Evolutionary conservation across 2,329 filamentous ascomycete species (phyloP).

Genomic region (Paraphaeosphaeria sporulosa): DNA sequence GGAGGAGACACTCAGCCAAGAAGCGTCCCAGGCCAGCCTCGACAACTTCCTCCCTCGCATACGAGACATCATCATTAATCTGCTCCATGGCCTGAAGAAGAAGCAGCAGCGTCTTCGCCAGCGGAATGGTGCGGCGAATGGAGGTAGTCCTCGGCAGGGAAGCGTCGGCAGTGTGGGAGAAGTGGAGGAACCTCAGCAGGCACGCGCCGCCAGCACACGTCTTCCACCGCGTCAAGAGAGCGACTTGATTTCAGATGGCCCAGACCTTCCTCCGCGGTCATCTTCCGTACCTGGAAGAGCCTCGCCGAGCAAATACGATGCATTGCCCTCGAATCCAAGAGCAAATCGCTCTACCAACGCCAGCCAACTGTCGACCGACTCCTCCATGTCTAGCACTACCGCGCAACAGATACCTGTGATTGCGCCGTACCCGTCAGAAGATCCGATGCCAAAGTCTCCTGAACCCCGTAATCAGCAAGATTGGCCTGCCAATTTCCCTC

Average conservation of each 20-base stretch:
- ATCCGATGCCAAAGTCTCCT: constrained; percentile 54
- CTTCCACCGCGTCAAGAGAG: constrained; percentile 52
- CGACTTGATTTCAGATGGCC: constrained; percentile 46
- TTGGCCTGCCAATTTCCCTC: constrained; percentile 67
- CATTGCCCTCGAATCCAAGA: constrained; percentile 44
- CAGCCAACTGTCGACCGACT: constrained; percentile 52
- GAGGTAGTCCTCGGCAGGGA: constrained; percentile 49
- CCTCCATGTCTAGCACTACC: constrained; percentile 74
- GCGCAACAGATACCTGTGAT: constrained; percentile 80
- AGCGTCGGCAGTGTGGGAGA: constrained; percentile 44
- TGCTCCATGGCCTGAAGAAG: constrained; percentile 93
- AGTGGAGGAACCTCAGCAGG: constrained; percentile 49
- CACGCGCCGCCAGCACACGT: constrained; percentile 52
- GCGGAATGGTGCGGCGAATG: constrained; percentile 56
- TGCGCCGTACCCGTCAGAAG: constrained; percentile 73
- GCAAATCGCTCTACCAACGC: constrained; percentile 42
- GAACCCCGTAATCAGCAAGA: constrained; percentile 48
- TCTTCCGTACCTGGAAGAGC: constrained; percentile 55
- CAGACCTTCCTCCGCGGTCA: constrained; percentile 57
- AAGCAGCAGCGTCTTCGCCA: constrained; percentile 88
- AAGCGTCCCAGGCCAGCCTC: constrained; percentile 90
- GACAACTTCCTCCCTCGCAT: constrained; percentile 94
- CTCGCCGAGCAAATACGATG: constrained; percentile 54
- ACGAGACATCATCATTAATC: constrained; percentile 97
- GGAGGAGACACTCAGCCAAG: constrained; percentile 94